Evolutionary conservation across 805 yeast species (phyloP).

Genomic region (Saccharomycopsis lassenensis): DNA sequence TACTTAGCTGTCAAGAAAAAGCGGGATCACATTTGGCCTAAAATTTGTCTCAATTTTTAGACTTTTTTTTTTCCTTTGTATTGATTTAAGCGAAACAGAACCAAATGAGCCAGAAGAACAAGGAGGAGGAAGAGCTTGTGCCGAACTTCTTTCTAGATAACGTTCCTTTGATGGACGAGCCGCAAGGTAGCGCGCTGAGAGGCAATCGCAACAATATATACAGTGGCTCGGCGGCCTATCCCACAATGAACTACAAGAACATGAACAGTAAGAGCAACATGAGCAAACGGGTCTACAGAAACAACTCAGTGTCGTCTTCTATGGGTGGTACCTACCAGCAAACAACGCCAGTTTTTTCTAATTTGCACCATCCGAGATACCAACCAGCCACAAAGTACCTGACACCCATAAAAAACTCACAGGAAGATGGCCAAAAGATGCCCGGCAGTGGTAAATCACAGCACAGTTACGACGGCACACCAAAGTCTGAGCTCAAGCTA

Average conservation of each 20-base stretch:
- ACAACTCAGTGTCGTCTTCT: slow-evolving; percentile 7
- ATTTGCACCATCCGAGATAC: slow-evolving; percentile 11
- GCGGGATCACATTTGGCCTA: too few relatives aligned
- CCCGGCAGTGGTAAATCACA: not conserved
- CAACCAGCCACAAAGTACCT: slow-evolving; percentile 4
- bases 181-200: not conserved
- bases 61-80: too few relatives aligned
- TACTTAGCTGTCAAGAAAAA: too few relatives aligned
- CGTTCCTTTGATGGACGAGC: slow-evolving; percentile 3
- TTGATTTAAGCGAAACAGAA: too few relatives aligned
- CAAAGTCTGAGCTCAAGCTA: not conserved
- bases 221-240: slow-evolving; percentile 4
- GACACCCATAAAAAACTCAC: slow-evolving; percentile 2
- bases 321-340: too few relatives aligned
- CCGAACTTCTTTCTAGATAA: slow-evolving; percentile 1
- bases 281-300: slow-evolving; percentile 9
- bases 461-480: not conserved
- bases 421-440: slow-evolving; percentile 1
- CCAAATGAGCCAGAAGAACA: slow-evolving; percentile 2
- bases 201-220: slow-evolving; percentile 5
- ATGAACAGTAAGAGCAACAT: too few relatives aligned
- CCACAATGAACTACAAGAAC: slow-evolving; percentile 9
- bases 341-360: slow-evolving; percentile 8
- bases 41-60: too few relatives aligned
- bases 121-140: not conserved